phyloP scores from a whole-genome alignment of 108 stramenopile genomes.

The Stephanodiscus minutulus region DNA sequence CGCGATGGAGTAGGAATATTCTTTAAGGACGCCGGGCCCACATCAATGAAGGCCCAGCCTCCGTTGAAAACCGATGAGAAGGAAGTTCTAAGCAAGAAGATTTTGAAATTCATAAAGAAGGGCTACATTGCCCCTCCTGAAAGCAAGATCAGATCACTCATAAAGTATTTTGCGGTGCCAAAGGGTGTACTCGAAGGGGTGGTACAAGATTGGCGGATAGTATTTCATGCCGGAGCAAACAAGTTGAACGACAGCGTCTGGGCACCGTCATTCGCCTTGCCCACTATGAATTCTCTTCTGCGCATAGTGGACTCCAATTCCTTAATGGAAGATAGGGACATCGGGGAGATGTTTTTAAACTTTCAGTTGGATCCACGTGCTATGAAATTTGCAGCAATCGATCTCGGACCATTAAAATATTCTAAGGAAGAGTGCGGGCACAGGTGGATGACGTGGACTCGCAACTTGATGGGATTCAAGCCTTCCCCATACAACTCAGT shows the following conservation, averaged over 20 bases:
- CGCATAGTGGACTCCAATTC: not conserved
- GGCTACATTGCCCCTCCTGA: slow-evolving; percentile 16
- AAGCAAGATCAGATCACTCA: slow-evolving; percentile 18
- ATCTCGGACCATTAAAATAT: slow-evolving; percentile 6
- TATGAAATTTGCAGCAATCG: slow-evolving; percentile 12
- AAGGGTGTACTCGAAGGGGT: slow-evolving; percentile 51
- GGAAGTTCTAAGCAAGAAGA: slow-evolving; percentile 13
- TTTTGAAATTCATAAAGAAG: slow-evolving; percentile 25
- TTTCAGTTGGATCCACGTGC: slow-evolving; percentile 16
- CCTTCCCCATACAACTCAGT: slow-evolving; percentile 34
- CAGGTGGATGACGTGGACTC: slow-evolving; percentile 38
- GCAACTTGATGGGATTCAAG: slow-evolving; percentile 36
- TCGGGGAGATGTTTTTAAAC: slow-evolving; percentile 15
- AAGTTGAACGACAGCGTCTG: slow-evolving; percentile 48
- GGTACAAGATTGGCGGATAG: slow-evolving; percentile 24
- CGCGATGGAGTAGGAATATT: not conserved
- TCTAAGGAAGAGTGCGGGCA: not conserved
- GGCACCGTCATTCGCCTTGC: slow-evolving; percentile 53
- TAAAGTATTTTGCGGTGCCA: slow-evolving; percentile 45
- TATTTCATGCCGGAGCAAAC: slow-evolving; percentile 51
- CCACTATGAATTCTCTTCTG: slow-evolving; percentile 27
- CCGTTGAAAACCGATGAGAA: not conserved
- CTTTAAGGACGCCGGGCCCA: not conserved
- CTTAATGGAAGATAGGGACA: not conserved
- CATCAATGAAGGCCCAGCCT: not conserved